Evolutionary conservation across 495 filamentous ascomycete genomes (phyloP).

Genomic region (Penicillium arizonense): DNA sequence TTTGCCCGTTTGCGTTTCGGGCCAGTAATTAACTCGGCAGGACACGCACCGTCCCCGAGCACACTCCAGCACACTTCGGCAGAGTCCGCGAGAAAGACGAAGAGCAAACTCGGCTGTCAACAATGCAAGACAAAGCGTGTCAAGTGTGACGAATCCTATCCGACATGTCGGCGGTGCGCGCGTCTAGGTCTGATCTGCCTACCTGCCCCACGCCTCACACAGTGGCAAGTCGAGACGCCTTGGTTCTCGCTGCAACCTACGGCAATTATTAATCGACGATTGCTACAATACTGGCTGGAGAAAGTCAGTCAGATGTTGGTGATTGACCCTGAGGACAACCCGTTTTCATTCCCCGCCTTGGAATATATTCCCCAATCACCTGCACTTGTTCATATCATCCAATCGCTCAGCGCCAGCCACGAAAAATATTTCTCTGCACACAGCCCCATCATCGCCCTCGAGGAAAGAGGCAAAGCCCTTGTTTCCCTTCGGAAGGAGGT

Average conservation of each 20-base stretch:
- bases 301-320: conserved; percentile 9
- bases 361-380: conserved; percentile 11
- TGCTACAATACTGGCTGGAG: conserved; percentile 19
- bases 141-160: too few relatives aligned
- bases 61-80: too few relatives aligned
- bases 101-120: too few relatives aligned
- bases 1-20: too few relatives aligned
- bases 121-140: too few relatives aligned
- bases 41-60: too few relatives aligned
- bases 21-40: too few relatives aligned
- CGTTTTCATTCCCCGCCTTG: conserved; percentile 10
- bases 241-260: conserved; percentile 11
- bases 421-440: conserved; percentile 12
- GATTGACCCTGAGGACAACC: conserved; percentile 12
- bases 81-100: too few relatives aligned
- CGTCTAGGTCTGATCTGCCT: conserved; percentile 14
- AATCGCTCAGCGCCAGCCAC: conserved; percentile 15
- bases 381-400: conserved; percentile 15
- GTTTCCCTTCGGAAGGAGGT: conserved; percentile 13
- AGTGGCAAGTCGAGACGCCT: conserved; percentile 16
- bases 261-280: conserved; percentile 2
- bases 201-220: conserved; percentile 5
- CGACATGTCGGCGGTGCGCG: too few relatives aligned
- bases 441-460: conserved; percentile 6
- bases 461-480: conserved; percentile 15